Evolutionary conservation across 441 rosid species (phyloP).

Genomic region (Melastoma candidum): DNA sequence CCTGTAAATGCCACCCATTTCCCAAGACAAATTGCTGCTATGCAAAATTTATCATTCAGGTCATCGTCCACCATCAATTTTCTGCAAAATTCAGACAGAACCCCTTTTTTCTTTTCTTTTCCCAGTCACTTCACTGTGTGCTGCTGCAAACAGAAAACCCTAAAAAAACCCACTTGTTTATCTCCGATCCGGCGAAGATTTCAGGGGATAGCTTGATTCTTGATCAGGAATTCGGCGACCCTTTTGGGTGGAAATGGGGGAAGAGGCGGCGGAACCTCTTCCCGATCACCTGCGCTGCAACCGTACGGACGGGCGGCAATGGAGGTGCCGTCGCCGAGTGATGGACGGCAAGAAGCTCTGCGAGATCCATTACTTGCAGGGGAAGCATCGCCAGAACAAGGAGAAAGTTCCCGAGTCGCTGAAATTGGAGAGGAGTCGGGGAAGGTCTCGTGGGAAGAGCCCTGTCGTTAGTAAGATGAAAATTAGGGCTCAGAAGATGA

Average conservation of each 20-base stretch:
- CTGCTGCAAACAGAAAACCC: no score
- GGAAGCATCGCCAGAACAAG: slow-evolving; percentile 39
- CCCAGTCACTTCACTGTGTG: no score
- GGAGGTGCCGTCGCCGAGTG: slow-evolving; percentile 81
- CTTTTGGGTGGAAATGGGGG: slow-evolving; percentile 34
- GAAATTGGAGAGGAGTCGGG: slow-evolving; percentile 43
- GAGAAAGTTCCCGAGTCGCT: slow-evolving; percentile 53
- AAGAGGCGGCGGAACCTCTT: slow-evolving; percentile 24
- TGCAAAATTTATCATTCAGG: no score
- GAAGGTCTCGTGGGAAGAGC: slow-evolving; percentile 16
- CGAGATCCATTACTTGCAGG: slow-evolving; percentile 70
- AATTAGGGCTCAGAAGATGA: slow-evolving; percentile 47
- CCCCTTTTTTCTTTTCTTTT: no score
- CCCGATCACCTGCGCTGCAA: slow-evolving; percentile 85
- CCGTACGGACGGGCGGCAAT: slow-evolving; percentile 82
- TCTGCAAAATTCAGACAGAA: no score
- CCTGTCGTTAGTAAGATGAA: slow-evolving; percentile 6
- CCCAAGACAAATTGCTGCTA: no score
- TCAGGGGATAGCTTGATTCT: no score
- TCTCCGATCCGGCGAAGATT: no score
- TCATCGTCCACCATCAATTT: no score
- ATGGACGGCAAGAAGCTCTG: slow-evolving; percentile 74
- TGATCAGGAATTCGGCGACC: no score
- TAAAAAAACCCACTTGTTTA: no score
- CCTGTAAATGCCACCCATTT: no score